Percentiles rank a stretch among this genome's conserved stretches.
phyloP scores from a whole-genome alignment of 192 early-diverging fungal genomes.

The Nowakowskiella sp. region DNA sequence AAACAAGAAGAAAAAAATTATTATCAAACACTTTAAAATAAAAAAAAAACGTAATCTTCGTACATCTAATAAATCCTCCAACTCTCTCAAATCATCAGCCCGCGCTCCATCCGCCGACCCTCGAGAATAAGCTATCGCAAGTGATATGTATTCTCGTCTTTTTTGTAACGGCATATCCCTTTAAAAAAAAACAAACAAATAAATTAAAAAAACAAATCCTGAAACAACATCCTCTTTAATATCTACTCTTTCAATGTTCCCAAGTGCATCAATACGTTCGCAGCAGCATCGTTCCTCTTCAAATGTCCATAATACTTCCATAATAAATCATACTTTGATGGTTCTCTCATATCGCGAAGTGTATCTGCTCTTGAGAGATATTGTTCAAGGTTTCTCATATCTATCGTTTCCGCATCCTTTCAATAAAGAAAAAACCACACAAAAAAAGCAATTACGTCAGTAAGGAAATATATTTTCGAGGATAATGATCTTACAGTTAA shows the following conservation, averaged over 20 bases:
- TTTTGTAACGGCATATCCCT: conserved; percentile 31
- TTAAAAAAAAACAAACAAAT: conserved; percentile 14
- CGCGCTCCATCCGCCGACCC: conserved; percentile 23
- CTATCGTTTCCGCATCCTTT: not conserved
- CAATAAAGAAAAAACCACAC: conserved; percentile 9
- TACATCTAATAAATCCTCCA: conserved; percentile 15
- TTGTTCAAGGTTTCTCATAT: conserved; percentile 28
- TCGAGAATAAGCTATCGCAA: conserved; percentile 57
- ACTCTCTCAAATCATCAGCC: conserved; percentile 1
- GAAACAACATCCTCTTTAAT: conserved; percentile 6
- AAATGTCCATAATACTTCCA: conserved; percentile 61
- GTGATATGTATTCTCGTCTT: conserved; percentile 55
- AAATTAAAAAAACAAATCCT: not conserved
- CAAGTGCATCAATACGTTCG: conserved; percentile 40
- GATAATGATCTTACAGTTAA: conserved; percentile 12
- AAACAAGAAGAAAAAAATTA: conserved; percentile 4
- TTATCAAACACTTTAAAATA: not conserved
- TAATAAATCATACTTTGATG: conserved; percentile 49
- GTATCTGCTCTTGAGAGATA: conserved; percentile 13
- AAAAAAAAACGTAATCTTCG: not conserved
- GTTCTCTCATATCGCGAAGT: not conserved
- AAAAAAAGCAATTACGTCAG: too few relatives aligned
- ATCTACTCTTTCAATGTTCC: conserved; percentile 6
- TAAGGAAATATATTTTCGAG: not conserved
- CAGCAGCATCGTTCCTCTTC: conserved; percentile 47